Base-by-base conservation (phyloP, 1,284 basidiomycete species). In the Ganoderma lingzhi region DNA sequence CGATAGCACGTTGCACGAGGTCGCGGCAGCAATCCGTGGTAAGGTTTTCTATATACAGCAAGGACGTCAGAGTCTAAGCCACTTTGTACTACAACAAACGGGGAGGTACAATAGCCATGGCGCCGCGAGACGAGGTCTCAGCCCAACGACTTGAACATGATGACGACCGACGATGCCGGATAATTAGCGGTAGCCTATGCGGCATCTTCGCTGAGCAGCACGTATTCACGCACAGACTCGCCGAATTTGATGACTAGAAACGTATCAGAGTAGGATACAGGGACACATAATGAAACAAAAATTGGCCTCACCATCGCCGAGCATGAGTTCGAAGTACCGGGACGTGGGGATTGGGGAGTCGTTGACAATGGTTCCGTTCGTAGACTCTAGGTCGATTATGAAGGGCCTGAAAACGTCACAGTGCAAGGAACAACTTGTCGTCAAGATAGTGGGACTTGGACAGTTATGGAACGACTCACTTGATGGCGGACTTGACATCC, bases 361-460 rank as follows among this genome's bases (percentile, higher is more conserved):
- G 77, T 99, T 99, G 63, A 99, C 97, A 69, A 89, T 86, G 0
- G 96, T 98, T 3, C 95, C 93, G 77, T 99, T 99, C 1, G 97
- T 98, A 12, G 96, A 97, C 73, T 99, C 97, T 9, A 99, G 89
- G 80, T 99, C 97, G 71, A 98, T 97, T 64, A 98, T 88, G 79
- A 96, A 98, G 2, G 98, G 96, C 78, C 96, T 96, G 73, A 48
- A 45, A 30, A 42, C n/a, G 28, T 5, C 23, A 32, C 14, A 60
- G 10, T 14, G 23, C 58, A 60, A 55, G 35, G 53, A 73, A 37
- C 56, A 37, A 4, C 6, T 55, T 8, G 23, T 37, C 35, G 59
- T 30, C 60, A 64, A 19, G 23, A 56, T 1, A 35, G 19, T 19
- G 9, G 45, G 14, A 15, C 48, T 53, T 41, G 8, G 28, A 14